Evolutionary conservation across 768 basidiomycete species (phyloP).

Genomic region (Asterophora lycoperdoides): DNA sequence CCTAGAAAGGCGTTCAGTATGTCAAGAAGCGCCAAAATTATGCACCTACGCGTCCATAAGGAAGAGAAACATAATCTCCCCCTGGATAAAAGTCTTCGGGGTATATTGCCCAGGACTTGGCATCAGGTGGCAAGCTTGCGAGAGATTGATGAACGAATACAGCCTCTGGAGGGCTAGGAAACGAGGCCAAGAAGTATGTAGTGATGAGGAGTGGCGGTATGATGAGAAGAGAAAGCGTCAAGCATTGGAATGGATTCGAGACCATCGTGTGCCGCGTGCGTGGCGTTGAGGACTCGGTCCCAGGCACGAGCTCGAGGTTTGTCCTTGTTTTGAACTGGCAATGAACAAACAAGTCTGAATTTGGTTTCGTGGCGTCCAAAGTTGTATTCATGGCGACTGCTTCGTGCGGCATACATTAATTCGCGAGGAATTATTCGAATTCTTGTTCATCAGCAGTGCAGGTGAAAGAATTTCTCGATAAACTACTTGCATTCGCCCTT

Average conservation of each 20-base stretch:
- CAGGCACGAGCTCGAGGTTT: no score
- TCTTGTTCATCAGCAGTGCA: no score
- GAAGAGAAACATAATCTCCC: conserved; percentile 60
- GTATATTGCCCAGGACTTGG: conserved; percentile 66
- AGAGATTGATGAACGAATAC: conserved; percentile 54
- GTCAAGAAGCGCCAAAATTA: neutral
- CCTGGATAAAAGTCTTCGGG: conserved; percentile 65
- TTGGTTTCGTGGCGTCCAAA: no score
- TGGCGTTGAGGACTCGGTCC: no score
- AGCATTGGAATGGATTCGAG: conserved; percentile 37
- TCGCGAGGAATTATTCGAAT: no score
- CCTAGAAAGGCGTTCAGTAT: conserved; percentile 31
- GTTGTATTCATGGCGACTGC: no score
- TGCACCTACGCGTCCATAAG: conserved; percentile 52
- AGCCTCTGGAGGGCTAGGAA: conserved; percentile 55
- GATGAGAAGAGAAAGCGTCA: conserved; percentile 53
- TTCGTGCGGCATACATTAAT: no score
- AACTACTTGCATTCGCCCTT: no score
- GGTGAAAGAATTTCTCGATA: no score
- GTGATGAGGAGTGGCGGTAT: conserved; percentile 58
- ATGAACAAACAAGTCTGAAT: no score
- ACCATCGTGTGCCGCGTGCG: conserved; percentile 11
- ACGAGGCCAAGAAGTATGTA: conserved; percentile 59
- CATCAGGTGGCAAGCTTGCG: conserved; percentile 50
- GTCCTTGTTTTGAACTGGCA: no score